These are phyloP conservation scores for Paramarasmius palmivorus DNA, from an alignment of 1,284 basidiomycete species.

Conservation along the genomic window DNA sequence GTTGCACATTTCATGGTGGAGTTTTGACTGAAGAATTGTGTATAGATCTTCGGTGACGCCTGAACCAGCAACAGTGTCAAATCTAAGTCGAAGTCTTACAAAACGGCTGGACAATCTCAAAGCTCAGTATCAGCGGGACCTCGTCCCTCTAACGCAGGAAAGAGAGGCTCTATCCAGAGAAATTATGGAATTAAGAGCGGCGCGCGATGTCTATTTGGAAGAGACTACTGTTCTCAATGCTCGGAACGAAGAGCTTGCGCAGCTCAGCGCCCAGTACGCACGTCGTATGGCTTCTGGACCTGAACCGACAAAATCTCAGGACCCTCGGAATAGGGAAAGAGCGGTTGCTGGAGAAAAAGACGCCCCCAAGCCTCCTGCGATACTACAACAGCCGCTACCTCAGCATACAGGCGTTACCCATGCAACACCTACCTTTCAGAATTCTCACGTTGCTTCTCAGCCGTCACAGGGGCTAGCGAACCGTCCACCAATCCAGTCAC, in stretches of 20 bases:
- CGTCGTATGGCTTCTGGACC: constrained; percentile 67
- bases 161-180: constrained; percentile 81
- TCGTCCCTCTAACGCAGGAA: constrained; percentile 82
- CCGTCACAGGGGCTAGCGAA: no score
- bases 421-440: no score
- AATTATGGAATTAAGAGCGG: constrained; percentile 84
- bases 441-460: no score
- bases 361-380: not conserved
- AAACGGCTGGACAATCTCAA: constrained; percentile 90
- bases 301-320: constrained; percentile 34
- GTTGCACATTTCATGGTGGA: constrained; percentile 14
- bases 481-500: no score
- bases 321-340: constrained; percentile 4
- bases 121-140: constrained; percentile 83
- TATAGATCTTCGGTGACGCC: constrained; percentile 18
- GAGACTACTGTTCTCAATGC: constrained; percentile 90
- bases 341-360: not conserved
- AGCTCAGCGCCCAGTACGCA: constrained; percentile 79
- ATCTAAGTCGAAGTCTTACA: constrained; percentile 75
- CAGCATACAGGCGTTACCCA: not conserved
- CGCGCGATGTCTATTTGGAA: constrained; percentile 85
- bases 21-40: not conserved
- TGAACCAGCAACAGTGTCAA: constrained; percentile 42
- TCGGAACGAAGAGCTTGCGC: constrained; percentile 90
- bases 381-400: not conserved